Percentiles rank a stretch among this genome's conserved stretches.
phyloP scores from a whole-genome alignment of 140 eudicot species.

The Senecio squalidus region DNA sequence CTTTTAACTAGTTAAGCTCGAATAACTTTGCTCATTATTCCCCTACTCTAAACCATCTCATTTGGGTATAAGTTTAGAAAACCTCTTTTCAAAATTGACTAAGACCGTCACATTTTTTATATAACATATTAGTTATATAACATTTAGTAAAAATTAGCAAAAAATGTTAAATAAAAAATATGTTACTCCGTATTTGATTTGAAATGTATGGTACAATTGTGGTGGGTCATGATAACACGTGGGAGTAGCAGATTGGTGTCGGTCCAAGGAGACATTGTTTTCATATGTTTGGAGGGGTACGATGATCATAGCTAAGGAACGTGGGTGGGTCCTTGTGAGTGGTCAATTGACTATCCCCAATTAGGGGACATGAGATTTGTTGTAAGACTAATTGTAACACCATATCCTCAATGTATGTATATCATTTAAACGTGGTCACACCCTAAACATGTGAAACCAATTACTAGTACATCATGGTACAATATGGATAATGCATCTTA shows the following conservation, averaged over 20 bases:
- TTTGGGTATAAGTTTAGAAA: too few relatives aligned
- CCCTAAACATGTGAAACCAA: slow-evolving; percentile 13
- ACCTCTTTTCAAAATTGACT: too few relatives aligned
- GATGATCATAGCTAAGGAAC: slow-evolving; percentile 33
- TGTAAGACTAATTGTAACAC: too few relatives aligned
- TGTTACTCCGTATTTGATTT: too few relatives aligned
- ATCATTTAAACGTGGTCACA: slow-evolving; percentile 33
- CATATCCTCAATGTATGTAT: slow-evolving; percentile 8
- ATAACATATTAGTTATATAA: too few relatives aligned
- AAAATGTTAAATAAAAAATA: too few relatives aligned
- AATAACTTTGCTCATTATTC: too few relatives aligned
- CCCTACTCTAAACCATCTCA: too few relatives aligned
- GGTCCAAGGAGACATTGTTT: slow-evolving; percentile 20
- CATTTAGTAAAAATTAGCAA: too few relatives aligned
- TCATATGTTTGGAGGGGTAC: slow-evolving; percentile 23
- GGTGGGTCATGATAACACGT: slow-evolving; percentile 16
- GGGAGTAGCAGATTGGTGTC: slow-evolving; percentile 22
- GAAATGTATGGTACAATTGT: not conserved
- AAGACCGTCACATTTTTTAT: too few relatives aligned
- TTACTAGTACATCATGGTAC: not conserved
- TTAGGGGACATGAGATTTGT: slow-evolving; percentile 25
- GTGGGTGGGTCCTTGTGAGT: slow-evolving; percentile 18
- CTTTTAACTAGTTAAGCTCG: too few relatives aligned
- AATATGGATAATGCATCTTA: not conserved
- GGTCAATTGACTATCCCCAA: slow-evolving; percentile 22